Percentiles rank a stretch among this genome's conserved stretches.
Conservation (phyloP, 2,329 filamentous ascomycete species). For the Ascochyta koolunga region DNA sequence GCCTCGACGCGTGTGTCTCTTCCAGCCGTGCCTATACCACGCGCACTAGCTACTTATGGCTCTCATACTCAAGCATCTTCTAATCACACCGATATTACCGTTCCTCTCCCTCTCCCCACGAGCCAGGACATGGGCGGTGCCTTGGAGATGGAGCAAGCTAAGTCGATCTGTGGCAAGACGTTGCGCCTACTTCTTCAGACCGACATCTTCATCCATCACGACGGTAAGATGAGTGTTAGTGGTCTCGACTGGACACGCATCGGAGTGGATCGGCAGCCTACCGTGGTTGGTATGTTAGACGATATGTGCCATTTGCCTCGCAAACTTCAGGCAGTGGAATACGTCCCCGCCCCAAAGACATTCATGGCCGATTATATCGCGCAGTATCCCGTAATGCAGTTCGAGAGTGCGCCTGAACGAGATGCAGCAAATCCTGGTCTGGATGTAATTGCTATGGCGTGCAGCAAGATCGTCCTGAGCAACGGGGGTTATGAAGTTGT, state of each 20-base stretch:
- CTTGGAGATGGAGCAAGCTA: slow-evolving; percentile 36
- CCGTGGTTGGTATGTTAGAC: slow-evolving; percentile 27
- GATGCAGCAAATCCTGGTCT: slow-evolving; percentile 19
- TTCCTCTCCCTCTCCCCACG: not conserved
- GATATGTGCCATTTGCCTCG: slow-evolving; percentile 36
- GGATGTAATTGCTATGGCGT: slow-evolving; percentile 32
- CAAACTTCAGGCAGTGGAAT: slow-evolving; percentile 31
- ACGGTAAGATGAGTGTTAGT: slow-evolving; percentile 32
- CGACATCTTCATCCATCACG: slow-evolving; percentile 35
- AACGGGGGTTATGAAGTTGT: slow-evolving; percentile 34
- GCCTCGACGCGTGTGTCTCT: not conserved
- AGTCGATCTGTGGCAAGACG: slow-evolving; percentile 29
- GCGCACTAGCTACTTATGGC: not conserved
- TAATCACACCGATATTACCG: not conserved
- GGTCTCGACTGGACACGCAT: slow-evolving; percentile 38
- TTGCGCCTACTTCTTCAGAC: slow-evolving; percentile 37
- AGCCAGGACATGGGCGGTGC: slow-evolving; percentile 16
- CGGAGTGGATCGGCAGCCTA: slow-evolving; percentile 26
- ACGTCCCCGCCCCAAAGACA: slow-evolving; percentile 33
- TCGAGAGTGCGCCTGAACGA: slow-evolving; percentile 27
- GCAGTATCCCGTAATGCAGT: slow-evolving; percentile 26
- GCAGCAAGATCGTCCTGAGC: slow-evolving; percentile 36
- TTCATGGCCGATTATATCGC: slow-evolving; percentile 29
- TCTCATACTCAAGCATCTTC: not conserved
- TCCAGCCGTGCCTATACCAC: not conserved